Percentiles rank a stretch among this genome's conserved stretches.
These are phyloP conservation scores for Corymbia calophylla DNA, from an alignment of 441 rosid species.

Conservation along the genomic window DNA sequence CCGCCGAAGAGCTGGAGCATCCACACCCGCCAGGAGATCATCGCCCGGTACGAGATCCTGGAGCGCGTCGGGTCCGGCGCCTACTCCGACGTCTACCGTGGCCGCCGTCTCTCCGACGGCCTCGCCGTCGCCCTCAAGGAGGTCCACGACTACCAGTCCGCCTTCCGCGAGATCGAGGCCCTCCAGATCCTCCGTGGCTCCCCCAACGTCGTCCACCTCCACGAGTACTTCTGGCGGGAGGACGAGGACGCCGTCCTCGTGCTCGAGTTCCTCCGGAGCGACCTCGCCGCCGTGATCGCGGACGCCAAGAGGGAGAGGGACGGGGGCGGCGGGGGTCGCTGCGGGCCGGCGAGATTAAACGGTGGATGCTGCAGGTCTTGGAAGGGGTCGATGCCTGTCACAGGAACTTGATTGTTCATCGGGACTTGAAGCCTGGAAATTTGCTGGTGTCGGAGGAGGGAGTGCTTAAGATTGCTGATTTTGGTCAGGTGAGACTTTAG, in stretches of 20 bases:
- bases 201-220: constrained; percentile 70
- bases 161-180: constrained; percentile 89
- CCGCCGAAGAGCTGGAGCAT: constrained; percentile 95
- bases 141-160: constrained; percentile 93
- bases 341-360: constrained; percentile 53
- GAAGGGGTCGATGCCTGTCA: constrained; percentile 74
- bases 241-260: constrained; percentile 95
- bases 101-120: constrained; percentile 69
- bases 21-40: constrained; percentile 79
- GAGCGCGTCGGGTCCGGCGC: constrained; percentile 91
- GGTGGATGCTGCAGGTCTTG: constrained; percentile 95
- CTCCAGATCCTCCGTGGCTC: constrained; percentile 60
- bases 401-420: constrained; percentile 69
- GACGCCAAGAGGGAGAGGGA: constrained; percentile 36
- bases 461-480: constrained; percentile 82
- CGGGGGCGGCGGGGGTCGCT: constrained; percentile 11
- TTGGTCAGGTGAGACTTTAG: constrained; percentile 63
- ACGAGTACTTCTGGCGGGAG: constrained; percentile 91
- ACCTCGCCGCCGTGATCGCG: constrained; percentile 53
- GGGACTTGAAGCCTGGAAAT: constrained; percentile 92
- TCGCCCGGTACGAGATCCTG: constrained; percentile 76
- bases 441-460: constrained; percentile 71
- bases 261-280: constrained; percentile 67
- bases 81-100: constrained; percentile 91
- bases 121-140: constrained; percentile 86